Evolutionary conservation across 73 alveolate genomes (phyloP).

Genomic region (Blepharisma japonicum): DNA sequence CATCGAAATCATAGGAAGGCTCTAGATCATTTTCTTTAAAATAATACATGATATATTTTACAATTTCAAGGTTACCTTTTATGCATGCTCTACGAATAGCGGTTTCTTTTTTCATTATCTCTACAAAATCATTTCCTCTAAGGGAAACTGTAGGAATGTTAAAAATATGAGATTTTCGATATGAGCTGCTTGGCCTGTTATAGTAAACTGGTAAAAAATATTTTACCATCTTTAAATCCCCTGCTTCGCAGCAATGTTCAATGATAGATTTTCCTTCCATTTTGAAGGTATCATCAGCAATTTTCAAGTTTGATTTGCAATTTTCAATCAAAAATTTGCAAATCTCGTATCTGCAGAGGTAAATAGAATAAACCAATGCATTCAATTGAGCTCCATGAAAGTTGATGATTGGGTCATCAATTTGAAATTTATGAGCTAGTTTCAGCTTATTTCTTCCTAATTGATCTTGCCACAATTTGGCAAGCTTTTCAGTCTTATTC

Average conservation of each 20-base stretch:
- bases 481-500: too few relatives aligned
- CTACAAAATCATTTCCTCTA: background rate
- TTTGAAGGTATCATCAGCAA: background rate
- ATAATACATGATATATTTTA: background rate
- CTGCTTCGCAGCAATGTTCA: constrained; percentile 11
- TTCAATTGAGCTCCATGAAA: background rate
- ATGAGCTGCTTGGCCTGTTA: background rate
- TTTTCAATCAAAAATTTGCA: background rate
- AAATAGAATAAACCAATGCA: constrained; percentile 13
- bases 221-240: constrained; percentile 1
- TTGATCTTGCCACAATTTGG: too few relatives aligned
- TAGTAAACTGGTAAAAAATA: background rate
- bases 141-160: background rate
- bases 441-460: too few relatives aligned
- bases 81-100: background rate
- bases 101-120: background rate
- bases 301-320: background rate
- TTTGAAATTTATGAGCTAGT: background rate
- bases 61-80: constrained; percentile 18
- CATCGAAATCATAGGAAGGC: background rate
- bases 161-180: background rate
- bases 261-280: background rate
- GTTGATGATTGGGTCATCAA: background rate
- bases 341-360: background rate
- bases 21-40: background rate